These are phyloP conservation scores for Eimeria necatrix DNA, from an alignment of 169 alveolate genomes.

Conservation along the genomic window DNA sequence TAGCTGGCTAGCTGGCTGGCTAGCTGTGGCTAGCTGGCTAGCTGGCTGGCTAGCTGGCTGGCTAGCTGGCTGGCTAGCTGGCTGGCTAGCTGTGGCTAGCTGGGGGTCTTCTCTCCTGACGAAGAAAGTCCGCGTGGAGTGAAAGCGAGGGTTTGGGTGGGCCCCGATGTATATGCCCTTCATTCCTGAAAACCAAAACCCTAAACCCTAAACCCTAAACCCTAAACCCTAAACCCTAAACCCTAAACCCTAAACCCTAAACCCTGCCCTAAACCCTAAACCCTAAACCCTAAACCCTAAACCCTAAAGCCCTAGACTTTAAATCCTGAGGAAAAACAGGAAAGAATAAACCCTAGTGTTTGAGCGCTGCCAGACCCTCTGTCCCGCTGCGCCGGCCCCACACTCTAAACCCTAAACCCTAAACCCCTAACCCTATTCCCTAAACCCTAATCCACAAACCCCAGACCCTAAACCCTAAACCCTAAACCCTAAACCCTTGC, in stretches of 20 bases:
- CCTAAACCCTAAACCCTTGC: constrained; percentile 24
- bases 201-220: constrained; percentile 30
- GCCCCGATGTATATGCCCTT: constrained; percentile 38
- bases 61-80: no score
- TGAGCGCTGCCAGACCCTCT: no score
- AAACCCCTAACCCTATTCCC: background rate
- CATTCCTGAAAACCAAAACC: constrained; percentile 8
- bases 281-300: no score
- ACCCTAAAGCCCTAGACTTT: no score
- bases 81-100: no score
- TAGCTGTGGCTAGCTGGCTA: no score
- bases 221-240: constrained; percentile 18
- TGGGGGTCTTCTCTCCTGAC: constrained; percentile 1
- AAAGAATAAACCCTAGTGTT: no score
- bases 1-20: no score
- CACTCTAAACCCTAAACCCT: background rate
- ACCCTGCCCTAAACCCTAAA: background rate
- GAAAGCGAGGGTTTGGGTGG: constrained; percentile 67
- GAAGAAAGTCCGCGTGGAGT: constrained; percentile 49
- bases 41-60: no score
- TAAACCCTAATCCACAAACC: background rate
- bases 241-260: background rate
- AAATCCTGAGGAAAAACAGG: no score
- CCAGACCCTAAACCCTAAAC: background rate
- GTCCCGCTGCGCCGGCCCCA: no score